phyloP scores from a whole-genome alignment of 148 eudicot species.

The Dysphania ambrosioides region DNA sequence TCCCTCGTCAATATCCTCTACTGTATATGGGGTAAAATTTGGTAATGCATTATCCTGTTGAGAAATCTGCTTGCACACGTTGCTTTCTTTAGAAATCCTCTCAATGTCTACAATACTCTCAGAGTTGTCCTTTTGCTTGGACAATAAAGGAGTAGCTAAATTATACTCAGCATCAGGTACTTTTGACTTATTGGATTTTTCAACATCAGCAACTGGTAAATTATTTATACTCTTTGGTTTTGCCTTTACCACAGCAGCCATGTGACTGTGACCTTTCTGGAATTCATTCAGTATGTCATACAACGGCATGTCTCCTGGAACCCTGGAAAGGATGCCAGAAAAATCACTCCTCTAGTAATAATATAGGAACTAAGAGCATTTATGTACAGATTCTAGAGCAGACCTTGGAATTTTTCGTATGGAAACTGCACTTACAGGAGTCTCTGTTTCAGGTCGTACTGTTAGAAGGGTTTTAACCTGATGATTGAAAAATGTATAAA shows the following conservation, averaged over 20 bases:
- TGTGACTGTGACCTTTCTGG: conserved; percentile 95
- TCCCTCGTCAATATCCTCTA: conserved; percentile 70
- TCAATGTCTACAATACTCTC: conserved; percentile 70
- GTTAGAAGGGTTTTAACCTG: conserved; percentile 95
- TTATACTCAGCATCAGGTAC: conserved; percentile 32
- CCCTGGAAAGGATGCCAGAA: conserved; percentile 44
- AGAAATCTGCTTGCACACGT: not conserved
- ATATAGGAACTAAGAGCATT: not conserved
- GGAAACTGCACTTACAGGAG: conserved; percentile 94
- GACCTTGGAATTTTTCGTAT: conserved; percentile 91
- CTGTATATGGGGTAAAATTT: conserved; percentile 30
- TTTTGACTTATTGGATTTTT: conserved; percentile 30
- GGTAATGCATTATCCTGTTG: conserved; percentile 9
- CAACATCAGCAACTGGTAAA: conserved; percentile 36
- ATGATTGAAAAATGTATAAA: conserved; percentile 12
- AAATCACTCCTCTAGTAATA: not conserved
- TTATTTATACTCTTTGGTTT: conserved; percentile 39
- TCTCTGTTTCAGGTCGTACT: conserved; percentile 95
- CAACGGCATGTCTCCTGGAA: conserved; percentile 94
- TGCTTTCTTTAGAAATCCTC: conserved; percentile 39
- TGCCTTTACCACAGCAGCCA: conserved; percentile 92
- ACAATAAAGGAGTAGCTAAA: conserved; percentile 54
- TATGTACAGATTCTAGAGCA: conserved; percentile 12
- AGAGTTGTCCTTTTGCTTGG: conserved; percentile 41
- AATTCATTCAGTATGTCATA: conserved; percentile 96